Conservation (phyloP, 2,329 filamentous ascomycete genomes). For the Epichloe gansuensis region DNA sequence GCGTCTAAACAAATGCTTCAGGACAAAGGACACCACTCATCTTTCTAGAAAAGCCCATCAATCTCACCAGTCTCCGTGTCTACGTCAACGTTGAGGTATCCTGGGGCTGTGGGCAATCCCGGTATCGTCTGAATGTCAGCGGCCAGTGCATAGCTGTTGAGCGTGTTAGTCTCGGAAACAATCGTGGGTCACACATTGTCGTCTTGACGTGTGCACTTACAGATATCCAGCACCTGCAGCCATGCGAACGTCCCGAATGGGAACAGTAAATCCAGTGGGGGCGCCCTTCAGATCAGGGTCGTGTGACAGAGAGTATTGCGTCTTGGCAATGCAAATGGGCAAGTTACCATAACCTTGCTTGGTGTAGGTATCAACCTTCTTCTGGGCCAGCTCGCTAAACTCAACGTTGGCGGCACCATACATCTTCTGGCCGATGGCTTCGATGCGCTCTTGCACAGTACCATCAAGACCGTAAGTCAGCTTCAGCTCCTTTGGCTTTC, state of each 20-base stretch:
- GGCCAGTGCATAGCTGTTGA: conserved; percentile 67
- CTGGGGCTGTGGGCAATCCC: conserved; percentile 84
- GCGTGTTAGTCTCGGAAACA: conserved; percentile 20
- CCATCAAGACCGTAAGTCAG: conserved; percentile 74
- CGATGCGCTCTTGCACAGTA: conserved; percentile 76
- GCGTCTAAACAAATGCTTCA: neutral
- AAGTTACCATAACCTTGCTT: conserved; percentile 84
- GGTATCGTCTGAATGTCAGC: conserved; percentile 98
- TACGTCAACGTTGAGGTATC: conserved; percentile 87
- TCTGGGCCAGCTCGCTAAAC: conserved; percentile 86
- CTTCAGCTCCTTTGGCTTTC: conserved; percentile 77
- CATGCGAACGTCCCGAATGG: conserved; percentile 86
- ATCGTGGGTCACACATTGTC: neutral
- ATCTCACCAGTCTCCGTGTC: conserved; percentile 75
- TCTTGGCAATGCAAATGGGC: conserved; percentile 96
- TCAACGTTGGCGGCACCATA: conserved; percentile 84
- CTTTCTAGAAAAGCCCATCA: conserved; percentile 68
- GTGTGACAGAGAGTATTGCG: conserved; percentile 91
- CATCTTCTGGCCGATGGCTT: conserved; percentile 82
- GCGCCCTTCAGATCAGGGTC: conserved; percentile 91
- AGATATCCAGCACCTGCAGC: conserved; percentile 89
- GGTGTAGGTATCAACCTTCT: conserved; percentile 92
- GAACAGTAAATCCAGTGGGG: conserved; percentile 84
- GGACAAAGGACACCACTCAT: neutral
- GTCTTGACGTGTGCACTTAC: conserved; percentile 34